Evolutionary conservation across 2,329 filamentous ascomycete genomes (phyloP), one percentile per base, ranked within the genome.

Genomic region (Corinectria fuckeliana): DNA sequence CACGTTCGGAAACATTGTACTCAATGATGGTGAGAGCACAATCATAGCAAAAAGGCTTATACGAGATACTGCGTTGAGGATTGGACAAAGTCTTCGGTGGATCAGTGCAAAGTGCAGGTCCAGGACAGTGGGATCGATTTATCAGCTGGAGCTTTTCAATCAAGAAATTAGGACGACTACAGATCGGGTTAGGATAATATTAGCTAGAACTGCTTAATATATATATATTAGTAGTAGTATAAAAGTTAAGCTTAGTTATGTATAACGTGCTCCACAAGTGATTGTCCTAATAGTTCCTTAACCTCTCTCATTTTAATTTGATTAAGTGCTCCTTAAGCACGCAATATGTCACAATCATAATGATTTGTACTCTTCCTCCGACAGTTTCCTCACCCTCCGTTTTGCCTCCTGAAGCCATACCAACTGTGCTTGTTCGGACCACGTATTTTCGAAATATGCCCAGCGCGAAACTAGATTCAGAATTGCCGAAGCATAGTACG

Each of bases 81-180:
- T 49, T 49, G 47, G 47, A 36, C 47, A 32, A 21, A 49, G 18
- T 49, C 47, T 49, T 36, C 47, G 18, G 26, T 49, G 47, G 47
- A 49, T 49, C 30, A 49, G 20, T 49, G 47, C 23, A n/a, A 49
- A 49, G 45, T 49, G 45, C 45, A 36, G 28, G 45, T 38, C 16
- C 9, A 38, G 34, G 34, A 38, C 18, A 38, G 5, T 20, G 16
- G 36, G 36, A 18, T 39, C 36, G 36, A 13, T 39, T 39, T 9
- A 39, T 20, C 36, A 39, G 36, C 36, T 39, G 36, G 36, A 39
- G 36, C 16, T 20, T 39, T 39, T 39, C 36, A 39, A 39, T 39
- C 36, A 39, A 39, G 36, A 39, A 20, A 39, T 39, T n/a, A 39
- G 20, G 20, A 39, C 18, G 20, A 39, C 16, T 13, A 39, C 8